Percentiles rank a stretch among this genome's conserved stretches.
Conservation (phyloP, 2,329 filamentous ascomycete species). For the Saccharata proteae region DNA sequence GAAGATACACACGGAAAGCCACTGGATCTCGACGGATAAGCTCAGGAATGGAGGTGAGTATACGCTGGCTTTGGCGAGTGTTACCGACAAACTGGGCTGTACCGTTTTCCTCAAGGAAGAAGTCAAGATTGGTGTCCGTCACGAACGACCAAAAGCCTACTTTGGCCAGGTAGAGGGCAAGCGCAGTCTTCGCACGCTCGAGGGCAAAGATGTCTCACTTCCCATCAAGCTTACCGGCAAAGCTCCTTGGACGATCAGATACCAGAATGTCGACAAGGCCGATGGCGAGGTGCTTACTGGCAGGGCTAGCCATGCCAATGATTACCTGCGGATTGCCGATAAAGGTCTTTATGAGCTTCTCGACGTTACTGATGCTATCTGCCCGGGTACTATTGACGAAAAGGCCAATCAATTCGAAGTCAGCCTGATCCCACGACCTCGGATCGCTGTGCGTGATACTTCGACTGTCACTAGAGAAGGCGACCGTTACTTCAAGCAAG, state of each 20-base stretch:
- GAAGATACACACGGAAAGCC: conserved; percentile 49
- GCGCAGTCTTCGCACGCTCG: conserved; percentile 60
- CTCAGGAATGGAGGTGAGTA: conserved; percentile 81
- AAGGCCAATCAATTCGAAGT: conserved; percentile 66
- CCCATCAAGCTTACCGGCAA: conserved; percentile 79
- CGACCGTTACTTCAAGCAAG: conserved; percentile 55
- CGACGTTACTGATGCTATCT: conserved; percentile 65
- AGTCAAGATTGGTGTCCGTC: conserved; percentile 71
- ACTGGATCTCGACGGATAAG: conserved; percentile 62
- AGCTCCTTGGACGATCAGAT: conserved; percentile 70
- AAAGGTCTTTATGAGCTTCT: conserved; percentile 70
- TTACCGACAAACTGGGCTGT: conserved; percentile 78
- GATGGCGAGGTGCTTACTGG: conserved; percentile 24
- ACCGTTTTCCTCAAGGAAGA: conserved; percentile 78
- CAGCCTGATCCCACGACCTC: conserved; percentile 73
- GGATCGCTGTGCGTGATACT: conserved; percentile 53
- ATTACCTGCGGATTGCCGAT: conserved; percentile 46
- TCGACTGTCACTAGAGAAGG: conserved; percentile 44
- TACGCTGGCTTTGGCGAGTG: conserved; percentile 68
- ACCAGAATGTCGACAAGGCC: conserved; percentile 51
- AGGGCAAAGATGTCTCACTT: conserved; percentile 60
- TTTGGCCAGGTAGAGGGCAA: conserved; percentile 82
- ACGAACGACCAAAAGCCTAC: conserved; percentile 73
- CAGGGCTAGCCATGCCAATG: conserved; percentile 49
- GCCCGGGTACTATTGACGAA: conserved; percentile 68